Base-by-base conservation (phyloP, 1,139 yeast genomes). In the Magnusiomyces clavatus region DNA sequence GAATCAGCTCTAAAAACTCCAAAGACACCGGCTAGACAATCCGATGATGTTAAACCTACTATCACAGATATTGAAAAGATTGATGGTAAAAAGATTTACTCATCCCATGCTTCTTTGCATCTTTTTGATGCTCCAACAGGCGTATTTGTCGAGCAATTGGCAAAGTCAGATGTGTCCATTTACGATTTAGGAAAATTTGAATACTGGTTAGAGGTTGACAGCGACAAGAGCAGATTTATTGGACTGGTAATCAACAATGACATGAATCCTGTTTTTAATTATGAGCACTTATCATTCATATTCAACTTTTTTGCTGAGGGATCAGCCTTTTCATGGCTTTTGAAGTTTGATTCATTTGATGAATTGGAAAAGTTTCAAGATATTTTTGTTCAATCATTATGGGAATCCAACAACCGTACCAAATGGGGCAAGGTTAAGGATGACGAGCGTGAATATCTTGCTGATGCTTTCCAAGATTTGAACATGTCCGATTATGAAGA, bases 241-340 rank as follows among this genome's bases (percentile, higher is more conserved):
- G 80, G 78, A 2, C 68, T 77, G 3, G 60, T 65, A 1, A 63
- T 86, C 29, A 64, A 70, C 16, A 73, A 78, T 10, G 74, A 75
- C 38, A 70, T 86, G 69, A 82, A 78, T 60, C 89, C 95, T 1
- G 75, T 78, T 13, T 83, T 86, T 63, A 80, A 83, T 61, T 75
- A 72, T 54, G 81, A 77, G 40, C 75, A 76, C 37, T 58, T 67
- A 11, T 75, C 86, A 0, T 85, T 88, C 60, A 76, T 83, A 37
- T 88, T 87, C 75, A 85, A 85, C 62, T 75, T 78, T 57, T 71
- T 70, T 36, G 62, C 70, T 1, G 70, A 64, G 13, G 68, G 71
- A 2, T 61, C 64, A 1, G 75, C 79, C 0, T 72, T 74, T 48
- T 83, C 96, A 0, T 86, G 86, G 77, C 71, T 85, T 55, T 58